Percentiles rank a stretch among this genome's conserved stretches.
Conservation (phyloP, 140 eudicot species). For the Anethum foeniculum region DNA sequence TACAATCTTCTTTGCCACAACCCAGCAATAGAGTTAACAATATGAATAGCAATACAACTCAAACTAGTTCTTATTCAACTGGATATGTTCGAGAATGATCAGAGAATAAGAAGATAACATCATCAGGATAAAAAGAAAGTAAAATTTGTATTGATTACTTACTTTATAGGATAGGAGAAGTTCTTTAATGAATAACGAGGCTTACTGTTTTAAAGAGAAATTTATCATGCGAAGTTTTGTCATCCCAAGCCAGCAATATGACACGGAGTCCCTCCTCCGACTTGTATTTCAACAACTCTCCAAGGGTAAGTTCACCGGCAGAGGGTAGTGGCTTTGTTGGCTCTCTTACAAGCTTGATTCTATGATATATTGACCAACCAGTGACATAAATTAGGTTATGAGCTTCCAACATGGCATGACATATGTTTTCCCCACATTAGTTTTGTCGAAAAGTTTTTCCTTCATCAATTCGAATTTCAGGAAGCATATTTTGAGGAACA, state of each 20-base stretch:
- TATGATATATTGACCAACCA: conserved; percentile 56
- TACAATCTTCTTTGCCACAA: no score
- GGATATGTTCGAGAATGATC: no score
- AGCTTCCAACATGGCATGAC: conserved; percentile 53
- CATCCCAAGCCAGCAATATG: conserved; percentile 56
- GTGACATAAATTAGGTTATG: conserved; percentile 48
- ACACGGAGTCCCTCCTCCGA: conserved; percentile 60
- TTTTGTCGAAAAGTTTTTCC: conserved; percentile 25
- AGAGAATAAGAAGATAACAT: no score
- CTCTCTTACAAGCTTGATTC: conserved; percentile 51
- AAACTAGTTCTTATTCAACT: no score
- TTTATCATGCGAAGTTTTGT: conserved; percentile 54
- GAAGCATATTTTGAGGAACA: conserved; percentile 21
- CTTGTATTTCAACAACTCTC: conserved; percentile 52
- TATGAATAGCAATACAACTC: no score
- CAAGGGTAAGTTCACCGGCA: conserved; percentile 43
- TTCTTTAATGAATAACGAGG: not conserved
- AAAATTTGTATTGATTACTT: not conserved
- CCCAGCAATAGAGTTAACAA: no score
- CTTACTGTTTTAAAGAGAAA: conserved; percentile 48
- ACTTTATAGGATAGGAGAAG: not conserved
- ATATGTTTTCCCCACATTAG: conserved; percentile 55
- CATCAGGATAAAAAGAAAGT: not conserved
- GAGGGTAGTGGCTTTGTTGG: conserved; percentile 34
- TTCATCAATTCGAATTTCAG: conserved; percentile 36